Conservation (phyloP, 192 early-diverging fungal genomes). For the Physocladia obscura region DNA sequence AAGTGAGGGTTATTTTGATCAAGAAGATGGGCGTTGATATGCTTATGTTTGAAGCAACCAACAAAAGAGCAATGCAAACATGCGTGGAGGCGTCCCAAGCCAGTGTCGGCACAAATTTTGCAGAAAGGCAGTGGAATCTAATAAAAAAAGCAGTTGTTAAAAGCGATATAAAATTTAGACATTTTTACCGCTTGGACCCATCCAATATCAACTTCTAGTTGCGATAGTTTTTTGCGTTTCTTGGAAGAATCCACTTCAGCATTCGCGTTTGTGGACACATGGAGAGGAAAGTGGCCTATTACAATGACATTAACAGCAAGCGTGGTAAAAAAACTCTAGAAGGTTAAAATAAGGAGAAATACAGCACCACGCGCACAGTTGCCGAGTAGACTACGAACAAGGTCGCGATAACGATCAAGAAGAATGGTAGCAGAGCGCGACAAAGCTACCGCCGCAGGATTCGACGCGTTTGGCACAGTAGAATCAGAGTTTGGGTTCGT, state of each 20-base stretch:
- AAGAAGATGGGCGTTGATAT: conserved; percentile 52
- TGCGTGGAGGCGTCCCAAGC: conserved; percentile 59
- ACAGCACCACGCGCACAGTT: conserved; percentile 16
- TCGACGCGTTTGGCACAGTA: neutral
- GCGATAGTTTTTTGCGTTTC: conserved; percentile 15
- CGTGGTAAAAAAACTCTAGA: neutral
- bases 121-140: conserved; percentile 41
- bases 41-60: conserved; percentile 72
- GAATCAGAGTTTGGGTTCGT: neutral
- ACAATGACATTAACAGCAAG: neutral
- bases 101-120: conserved; percentile 14
- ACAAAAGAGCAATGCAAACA: conserved; percentile 81
- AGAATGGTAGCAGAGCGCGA: neutral
- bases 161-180: neutral
- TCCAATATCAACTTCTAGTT: conserved; percentile 17
- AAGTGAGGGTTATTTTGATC: conserved; percentile 23
- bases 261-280: neutral
- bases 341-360: too few species aligned
- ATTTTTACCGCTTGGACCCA: conserved; percentile 10
- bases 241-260: neutral
- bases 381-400: conserved; percentile 1
- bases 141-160: neutral
- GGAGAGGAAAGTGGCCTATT: conserved; percentile 10
- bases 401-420: neutral
- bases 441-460: neutral